These are phyloP conservation scores for Cordyceps tenuipes DNA, from an alignment of 2,329 filamentous ascomycete species.

Conservation along the genomic window DNA sequence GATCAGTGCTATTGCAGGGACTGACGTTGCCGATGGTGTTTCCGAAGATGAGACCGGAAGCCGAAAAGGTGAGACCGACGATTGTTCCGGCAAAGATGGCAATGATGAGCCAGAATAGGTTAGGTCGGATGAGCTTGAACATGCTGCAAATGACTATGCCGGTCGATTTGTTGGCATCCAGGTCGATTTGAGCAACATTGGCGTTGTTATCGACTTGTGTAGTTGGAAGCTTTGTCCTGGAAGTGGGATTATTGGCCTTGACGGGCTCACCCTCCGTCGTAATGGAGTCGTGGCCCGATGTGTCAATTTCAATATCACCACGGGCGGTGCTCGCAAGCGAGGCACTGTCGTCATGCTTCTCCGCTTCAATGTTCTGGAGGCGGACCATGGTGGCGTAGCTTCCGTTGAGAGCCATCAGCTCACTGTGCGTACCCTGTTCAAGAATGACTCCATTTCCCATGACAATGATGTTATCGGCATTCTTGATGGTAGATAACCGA, in stretches of 20 bases:
- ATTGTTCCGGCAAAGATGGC: conserved; percentile 39
- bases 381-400: conserved; percentile 46
- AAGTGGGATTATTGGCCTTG: conserved; percentile 30
- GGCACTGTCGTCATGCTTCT: conserved; percentile 21
- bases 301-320: conserved; percentile 35
- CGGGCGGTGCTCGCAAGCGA: conserved; percentile 25
- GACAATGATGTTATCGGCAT: conserved; percentile 60
- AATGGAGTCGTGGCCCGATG: conserved; percentile 30
- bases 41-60: conserved; percentile 44
- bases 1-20: conserved; percentile 33
- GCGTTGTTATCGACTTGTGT: conserved; percentile 26
- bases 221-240: conserved; percentile 26
- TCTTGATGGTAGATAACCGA: conserved; percentile 50
- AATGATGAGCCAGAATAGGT: conserved; percentile 30
- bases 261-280: conserved; percentile 19
- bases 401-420: conserved; percentile 43
- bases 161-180: conserved; percentile 33
- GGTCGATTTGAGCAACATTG: conserved; percentile 18
- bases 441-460: conserved; percentile 51
- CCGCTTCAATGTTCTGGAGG: conserved; percentile 30
- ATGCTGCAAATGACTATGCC: conserved; percentile 32
- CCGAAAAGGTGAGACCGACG: conserved; percentile 46
- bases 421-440: conserved; percentile 56
- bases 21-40: conserved; percentile 36
- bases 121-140: conserved; percentile 29